Conservation (phyloP, 2,329 filamentous ascomycete genomes). For the Sphaerulina populicola region DNA sequence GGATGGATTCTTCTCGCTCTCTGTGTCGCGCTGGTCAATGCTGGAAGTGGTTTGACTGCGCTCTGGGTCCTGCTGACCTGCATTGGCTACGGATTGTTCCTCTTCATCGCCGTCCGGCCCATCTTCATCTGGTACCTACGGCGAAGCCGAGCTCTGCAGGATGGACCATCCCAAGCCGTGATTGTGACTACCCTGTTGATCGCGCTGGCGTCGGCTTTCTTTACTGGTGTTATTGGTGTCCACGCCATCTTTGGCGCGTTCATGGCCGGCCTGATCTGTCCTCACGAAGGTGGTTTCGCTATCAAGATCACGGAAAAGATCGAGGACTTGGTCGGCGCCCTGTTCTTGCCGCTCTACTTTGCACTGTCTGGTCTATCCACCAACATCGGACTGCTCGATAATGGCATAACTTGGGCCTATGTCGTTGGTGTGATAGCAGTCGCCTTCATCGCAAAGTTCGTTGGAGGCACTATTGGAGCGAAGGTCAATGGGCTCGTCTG, state of each 20-base stretch:
- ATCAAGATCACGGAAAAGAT: conserved; percentile 91
- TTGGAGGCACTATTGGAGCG: conserved; percentile 72
- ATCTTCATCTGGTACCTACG: conserved; percentile 65
- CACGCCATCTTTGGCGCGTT: conserved; percentile 95
- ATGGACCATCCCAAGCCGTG: conserved; percentile 78
- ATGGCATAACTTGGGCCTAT: conserved; percentile 79
- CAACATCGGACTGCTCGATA: conserved; percentile 73
- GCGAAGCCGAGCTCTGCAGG: conserved; percentile 68
- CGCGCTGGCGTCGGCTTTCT: conserved; percentile 71
- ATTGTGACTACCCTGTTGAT: conserved; percentile 75
- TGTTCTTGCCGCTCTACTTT: conserved; percentile 89
- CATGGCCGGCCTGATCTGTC: conserved; percentile 78
- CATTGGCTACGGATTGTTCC: conserved; percentile 65
- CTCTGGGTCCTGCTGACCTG: conserved; percentile 74
- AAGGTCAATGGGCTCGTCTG: conserved; percentile 69
- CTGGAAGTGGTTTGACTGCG: conserved; percentile 69
- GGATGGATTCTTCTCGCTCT: conserved; percentile 89
- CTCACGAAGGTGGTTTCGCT: conserved; percentile 79
- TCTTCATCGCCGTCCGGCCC: conserved; percentile 65
- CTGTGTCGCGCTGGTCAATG: conserved; percentile 88
- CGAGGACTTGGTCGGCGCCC: conserved; percentile 74
- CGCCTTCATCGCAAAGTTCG: conserved; percentile 77
- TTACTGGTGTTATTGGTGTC: conserved; percentile 82
- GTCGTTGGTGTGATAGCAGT: conserved; percentile 73
- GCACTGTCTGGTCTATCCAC: conserved; percentile 84